Percentiles rank a stretch among this genome's conserved stretches.
Conservation (phyloP, 164 flowering plant species). For the Akebia trifoliata region DNA sequence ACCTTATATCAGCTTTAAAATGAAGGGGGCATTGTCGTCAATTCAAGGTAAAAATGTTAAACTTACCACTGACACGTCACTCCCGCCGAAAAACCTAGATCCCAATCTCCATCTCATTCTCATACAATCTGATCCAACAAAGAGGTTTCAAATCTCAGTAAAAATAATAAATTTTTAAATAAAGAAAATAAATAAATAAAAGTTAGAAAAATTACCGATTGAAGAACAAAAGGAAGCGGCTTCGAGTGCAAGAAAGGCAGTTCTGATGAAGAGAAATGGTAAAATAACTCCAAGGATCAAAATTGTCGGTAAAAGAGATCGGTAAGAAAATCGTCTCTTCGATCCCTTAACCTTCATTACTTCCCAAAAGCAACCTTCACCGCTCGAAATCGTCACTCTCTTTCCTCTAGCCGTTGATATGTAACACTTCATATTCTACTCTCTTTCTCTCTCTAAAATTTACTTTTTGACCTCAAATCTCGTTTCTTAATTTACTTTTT, state of each 20-base stretch:
- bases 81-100: constrained; percentile 31
- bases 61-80: constrained; percentile 41
- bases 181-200: neutral
- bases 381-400: constrained; percentile 19
- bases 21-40: too few species aligned
- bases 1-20: too few species aligned
- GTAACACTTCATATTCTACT: constrained; percentile 50
- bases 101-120: constrained; percentile 34
- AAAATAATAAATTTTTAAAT: neutral
- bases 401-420: constrained; percentile 30
- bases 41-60: too few species aligned
- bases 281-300: constrained; percentile 39
- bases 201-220: constrained; percentile 28
- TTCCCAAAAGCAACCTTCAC: constrained; percentile 14
- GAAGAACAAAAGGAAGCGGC: constrained; percentile 46
- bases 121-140: constrained; percentile 38
- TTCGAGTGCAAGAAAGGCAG: constrained; percentile 52
- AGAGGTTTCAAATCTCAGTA: neutral
- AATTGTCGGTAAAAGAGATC: constrained; percentile 34
- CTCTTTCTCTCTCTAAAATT: neutral
- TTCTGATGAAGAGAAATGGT: constrained; percentile 53
- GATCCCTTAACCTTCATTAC: constrained; percentile 34
- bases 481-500: too few species aligned
- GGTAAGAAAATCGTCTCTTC: constrained; percentile 32
- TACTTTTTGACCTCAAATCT: neutral